phyloP scores from a whole-genome alignment of 805 yeast species.

The Priceomyces haplophilus region DNA sequence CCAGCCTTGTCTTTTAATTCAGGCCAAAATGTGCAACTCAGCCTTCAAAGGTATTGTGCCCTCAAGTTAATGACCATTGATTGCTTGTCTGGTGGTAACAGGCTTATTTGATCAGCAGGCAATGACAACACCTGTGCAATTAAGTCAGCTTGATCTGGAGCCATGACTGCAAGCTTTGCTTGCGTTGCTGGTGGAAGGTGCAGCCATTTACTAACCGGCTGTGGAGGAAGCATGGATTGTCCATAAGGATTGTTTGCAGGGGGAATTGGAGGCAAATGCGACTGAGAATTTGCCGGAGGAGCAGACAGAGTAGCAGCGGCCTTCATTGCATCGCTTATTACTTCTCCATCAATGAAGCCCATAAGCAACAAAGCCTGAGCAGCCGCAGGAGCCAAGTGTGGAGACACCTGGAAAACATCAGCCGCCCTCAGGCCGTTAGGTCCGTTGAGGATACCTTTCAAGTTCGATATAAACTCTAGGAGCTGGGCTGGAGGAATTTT shows the following conservation, averaged over 20 bases:
- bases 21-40: too few relatives aligned
- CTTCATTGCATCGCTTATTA: slow-evolving; percentile 56
- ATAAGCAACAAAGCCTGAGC: slow-evolving; percentile 72
- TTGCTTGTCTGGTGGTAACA: slow-evolving; percentile 50
- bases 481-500: slow-evolving; percentile 68
- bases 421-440: slow-evolving; percentile 51
- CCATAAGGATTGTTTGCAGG: slow-evolving; percentile 11
- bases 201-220: slow-evolving; percentile 40
- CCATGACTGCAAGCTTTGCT: slow-evolving; percentile 48
- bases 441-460: slow-evolving; percentile 55
- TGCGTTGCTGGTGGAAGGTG: slow-evolving; percentile 48
- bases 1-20: too few relatives aligned
- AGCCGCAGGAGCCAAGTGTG: slow-evolving; percentile 60
- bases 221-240: slow-evolving; percentile 11
- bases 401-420: slow-evolving; percentile 50
- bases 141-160: slow-evolving; percentile 56
- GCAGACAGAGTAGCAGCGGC: slow-evolving; percentile 18
- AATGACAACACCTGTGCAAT: slow-evolving; percentile 52
- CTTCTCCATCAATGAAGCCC: slow-evolving; percentile 71
- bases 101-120: slow-evolving; percentile 47
- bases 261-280: slow-evolving; percentile 8
- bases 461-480: slow-evolving; percentile 63
- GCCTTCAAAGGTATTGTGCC: slow-evolving; percentile 49
- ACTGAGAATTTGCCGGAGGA: slow-evolving; percentile 13
- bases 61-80: slow-evolving; percentile 54